phyloP scores from a whole-genome alignment of 768 basidiomycete species.

The Russula lepida region DNA sequence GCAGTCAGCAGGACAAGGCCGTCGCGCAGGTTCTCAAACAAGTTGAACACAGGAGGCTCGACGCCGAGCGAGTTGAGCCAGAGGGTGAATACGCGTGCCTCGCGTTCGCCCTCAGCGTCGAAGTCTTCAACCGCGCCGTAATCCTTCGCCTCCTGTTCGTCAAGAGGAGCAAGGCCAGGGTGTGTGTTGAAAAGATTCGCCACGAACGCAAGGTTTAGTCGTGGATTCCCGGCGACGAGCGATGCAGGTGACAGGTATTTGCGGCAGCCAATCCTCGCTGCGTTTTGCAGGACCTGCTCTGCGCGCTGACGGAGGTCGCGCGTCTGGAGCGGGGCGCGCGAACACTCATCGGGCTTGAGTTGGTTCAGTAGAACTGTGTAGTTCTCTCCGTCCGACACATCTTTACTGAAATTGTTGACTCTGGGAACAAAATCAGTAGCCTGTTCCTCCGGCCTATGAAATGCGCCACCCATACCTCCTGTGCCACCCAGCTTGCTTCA shows the following conservation, averaged over 20 bases:
- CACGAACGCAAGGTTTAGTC: conserved; percentile 95
- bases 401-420: conserved; percentile 95
- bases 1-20: conserved; percentile 89
- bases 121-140: conserved; percentile 92
- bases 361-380: conserved; percentile 95
- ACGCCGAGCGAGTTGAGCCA: conserved; percentile 98
- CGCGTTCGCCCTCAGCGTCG: conserved; percentile 97
- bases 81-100: conserved; percentile 94
- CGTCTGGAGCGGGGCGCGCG: conserved; percentile 83
- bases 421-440: conserved; percentile 33
- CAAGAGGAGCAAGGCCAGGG: conserved; percentile 89
- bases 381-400: conserved; percentile 96
- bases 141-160: conserved; percentile 88
- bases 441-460: neutral
- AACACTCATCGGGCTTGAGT: conserved; percentile 90
- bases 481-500: conserved; percentile 91
- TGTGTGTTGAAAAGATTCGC: conserved; percentile 98
- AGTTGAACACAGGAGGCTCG: conserved; percentile 91
- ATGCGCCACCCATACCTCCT: conserved; percentile 46
- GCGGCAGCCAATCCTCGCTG: conserved; percentile 86
- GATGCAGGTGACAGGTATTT: conserved; percentile 93
- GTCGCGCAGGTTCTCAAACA: conserved; percentile 94
- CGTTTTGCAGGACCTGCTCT: conserved; percentile 91
- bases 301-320: conserved; percentile 75
- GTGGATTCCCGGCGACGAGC: conserved; percentile 89